phyloP scores from a whole-genome alignment of 2,329 filamentous ascomycete species.

The Plenodomus biglobosus region DNA sequence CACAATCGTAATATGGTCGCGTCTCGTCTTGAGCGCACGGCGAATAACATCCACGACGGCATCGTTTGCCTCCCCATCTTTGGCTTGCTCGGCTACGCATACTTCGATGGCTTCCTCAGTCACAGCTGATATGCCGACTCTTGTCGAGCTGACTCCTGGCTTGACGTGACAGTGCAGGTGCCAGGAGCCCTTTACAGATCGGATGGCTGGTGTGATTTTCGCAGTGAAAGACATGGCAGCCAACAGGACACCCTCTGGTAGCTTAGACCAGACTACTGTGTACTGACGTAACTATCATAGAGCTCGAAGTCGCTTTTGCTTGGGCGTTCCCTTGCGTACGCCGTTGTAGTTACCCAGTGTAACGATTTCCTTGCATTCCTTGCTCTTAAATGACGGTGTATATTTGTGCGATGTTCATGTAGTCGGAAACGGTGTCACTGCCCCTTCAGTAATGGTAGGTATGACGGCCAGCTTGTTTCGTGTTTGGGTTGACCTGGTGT shows the following conservation, averaged over 20 bases:
- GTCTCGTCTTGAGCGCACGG: conserved; percentile 62
- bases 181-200: conserved; percentile 16
- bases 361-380: too few species aligned
- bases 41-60: conserved; percentile 66
- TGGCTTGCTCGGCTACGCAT: conserved; percentile 65
- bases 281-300: background rate
- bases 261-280: background rate
- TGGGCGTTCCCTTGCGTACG: too few species aligned
- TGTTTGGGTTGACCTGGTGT: conserved; percentile 1
- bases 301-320: background rate
- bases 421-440: background rate
- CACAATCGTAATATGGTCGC: conserved; percentile 63
- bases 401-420: too few species aligned
- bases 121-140: conserved; percentile 62
- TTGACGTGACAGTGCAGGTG: conserved; percentile 68
- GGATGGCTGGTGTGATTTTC: conserved; percentile 24
- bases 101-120: conserved; percentile 62
- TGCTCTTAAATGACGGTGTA: too few species aligned
- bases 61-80: conserved; percentile 69
- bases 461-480: conserved; percentile 14
- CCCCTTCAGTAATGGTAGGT: conserved; percentile 1
- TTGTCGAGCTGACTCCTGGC: conserved; percentile 62
- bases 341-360: too few species aligned
- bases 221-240: background rate
- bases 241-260: background rate